Base-by-base conservation (phyloP, 2,329 filamentous ascomycete species). In the Fusarium armeniacum region DNA sequence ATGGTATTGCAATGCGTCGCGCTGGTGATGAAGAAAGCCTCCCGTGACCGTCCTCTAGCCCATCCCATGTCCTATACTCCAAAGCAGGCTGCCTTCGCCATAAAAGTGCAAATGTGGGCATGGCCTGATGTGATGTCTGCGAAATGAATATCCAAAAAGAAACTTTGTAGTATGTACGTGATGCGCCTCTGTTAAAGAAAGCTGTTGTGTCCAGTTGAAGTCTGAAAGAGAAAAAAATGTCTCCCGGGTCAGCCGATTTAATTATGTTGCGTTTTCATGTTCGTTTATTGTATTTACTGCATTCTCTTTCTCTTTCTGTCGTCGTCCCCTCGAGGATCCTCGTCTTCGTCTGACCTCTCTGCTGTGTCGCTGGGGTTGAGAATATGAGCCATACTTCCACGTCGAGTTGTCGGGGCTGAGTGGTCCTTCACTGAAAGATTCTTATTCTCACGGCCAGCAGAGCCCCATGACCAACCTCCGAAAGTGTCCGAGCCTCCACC, bases 281-380 rank as follows among this genome's bases (percentile, higher is more conserved):
- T 40, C 28, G 24, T 33, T 26, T 60, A 86, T 69, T 85, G 81
- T 69, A 89, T 77, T 59, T 71, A 88, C 71, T 85, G 82, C 71
- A 89, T 79, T 57, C 89, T 83, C 78, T 90, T 90, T 60, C 89
- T 83, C 77, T 91, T 91, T 45, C 87, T 82, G 69, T 88, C 87
- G 13, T 88, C 86, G 24, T 89, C 86, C 24, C 84, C 86, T 33
- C 86, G 79, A 0, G 80, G 80, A 44, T 87, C 85, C 46, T 86
- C 85, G 58, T 87, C 86, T 59, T 88, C 86, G 30, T 87, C 84
- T 8, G 85, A 84, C 38, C 84, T 80, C 76, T 88, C 86, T 8
- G 81, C 82, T 22, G 84, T 87, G 54, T 87, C 85, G 26, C 86
- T 86, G 1, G 86, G 86, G 72, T 89, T 89, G n/a, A 89, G 79